Conservation (phyloP, 2,329 filamentous ascomycete species). For the Exophiala calicioides region DNA sequence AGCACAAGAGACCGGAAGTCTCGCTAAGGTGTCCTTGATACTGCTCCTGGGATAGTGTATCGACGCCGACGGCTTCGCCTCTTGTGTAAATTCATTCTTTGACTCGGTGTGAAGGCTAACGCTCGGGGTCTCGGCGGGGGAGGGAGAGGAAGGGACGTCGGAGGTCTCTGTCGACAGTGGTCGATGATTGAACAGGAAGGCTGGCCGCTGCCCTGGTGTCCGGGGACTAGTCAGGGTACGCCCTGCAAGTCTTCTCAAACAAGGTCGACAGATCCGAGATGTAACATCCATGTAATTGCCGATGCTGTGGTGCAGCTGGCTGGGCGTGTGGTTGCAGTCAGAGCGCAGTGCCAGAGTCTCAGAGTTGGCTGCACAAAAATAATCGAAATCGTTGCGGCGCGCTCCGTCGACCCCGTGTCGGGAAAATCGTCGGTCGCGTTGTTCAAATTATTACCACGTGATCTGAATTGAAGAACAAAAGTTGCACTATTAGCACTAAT, state of each 20-base stretch:
- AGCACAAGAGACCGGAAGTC: conserved; percentile 57
- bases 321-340: no score
- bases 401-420: no score
- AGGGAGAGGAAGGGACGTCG: background rate
- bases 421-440: no score
- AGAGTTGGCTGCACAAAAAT: no score
- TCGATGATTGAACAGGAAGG: background rate
- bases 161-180: background rate
- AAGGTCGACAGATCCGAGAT: background rate
- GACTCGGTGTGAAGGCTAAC: no score
- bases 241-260: background rate
- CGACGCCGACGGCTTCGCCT: background rate
- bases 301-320: no score
- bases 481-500: no score
- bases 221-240: background rate
- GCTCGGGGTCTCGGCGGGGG: background rate
- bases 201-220: background rate
- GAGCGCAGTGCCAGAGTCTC: no score
- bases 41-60: background rate
- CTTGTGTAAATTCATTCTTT: background rate
- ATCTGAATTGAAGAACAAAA: no score
- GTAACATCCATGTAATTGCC: conserved; percentile 4
- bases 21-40: background rate
- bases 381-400: no score
- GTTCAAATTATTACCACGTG: no score